Evolutionary conservation across 208 protist genomes (phyloP).

Genomic region (Leishmania mexicana): DNA sequence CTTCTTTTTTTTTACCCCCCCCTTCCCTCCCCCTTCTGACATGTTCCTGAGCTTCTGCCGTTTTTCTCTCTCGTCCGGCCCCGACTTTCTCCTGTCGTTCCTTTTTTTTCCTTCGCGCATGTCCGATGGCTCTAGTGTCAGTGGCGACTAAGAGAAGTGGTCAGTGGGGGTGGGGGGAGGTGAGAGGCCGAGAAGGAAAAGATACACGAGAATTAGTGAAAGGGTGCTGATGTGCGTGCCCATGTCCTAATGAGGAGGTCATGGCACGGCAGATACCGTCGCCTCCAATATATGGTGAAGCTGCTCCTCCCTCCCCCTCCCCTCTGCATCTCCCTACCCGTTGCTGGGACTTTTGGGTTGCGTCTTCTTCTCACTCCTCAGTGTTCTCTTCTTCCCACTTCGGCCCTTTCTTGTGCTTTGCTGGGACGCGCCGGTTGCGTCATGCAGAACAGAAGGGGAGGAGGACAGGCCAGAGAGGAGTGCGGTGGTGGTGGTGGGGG

Average conservation of each 20-base stretch:
- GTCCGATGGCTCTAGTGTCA: not conserved
- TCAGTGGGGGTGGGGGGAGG: too few species aligned
- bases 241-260: not conserved
- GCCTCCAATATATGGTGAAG: not conserved
- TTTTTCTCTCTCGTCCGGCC: not conserved
- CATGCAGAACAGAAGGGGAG: not conserved
- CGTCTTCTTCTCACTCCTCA: too few species aligned
- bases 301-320: not conserved
- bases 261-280: not conserved
- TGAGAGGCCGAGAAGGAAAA: too few species aligned
- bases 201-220: not conserved
- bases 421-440: not conserved
- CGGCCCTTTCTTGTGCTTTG: not conserved
- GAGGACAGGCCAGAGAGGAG: not conserved
- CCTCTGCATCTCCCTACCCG: constrained; percentile 6
- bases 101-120: not conserved
- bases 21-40: not conserved
- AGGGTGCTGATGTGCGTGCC: not conserved
- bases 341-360: not conserved
- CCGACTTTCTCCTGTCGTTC: not conserved
- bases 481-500: too few species aligned
- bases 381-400: not conserved
- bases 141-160: not conserved
- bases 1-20: not conserved
- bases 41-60: not conserved